Percentiles rank a stretch among this genome's conserved stretches.
Conservation (phyloP, 805 yeast genomes). For the Lachancea sp. region DNA sequence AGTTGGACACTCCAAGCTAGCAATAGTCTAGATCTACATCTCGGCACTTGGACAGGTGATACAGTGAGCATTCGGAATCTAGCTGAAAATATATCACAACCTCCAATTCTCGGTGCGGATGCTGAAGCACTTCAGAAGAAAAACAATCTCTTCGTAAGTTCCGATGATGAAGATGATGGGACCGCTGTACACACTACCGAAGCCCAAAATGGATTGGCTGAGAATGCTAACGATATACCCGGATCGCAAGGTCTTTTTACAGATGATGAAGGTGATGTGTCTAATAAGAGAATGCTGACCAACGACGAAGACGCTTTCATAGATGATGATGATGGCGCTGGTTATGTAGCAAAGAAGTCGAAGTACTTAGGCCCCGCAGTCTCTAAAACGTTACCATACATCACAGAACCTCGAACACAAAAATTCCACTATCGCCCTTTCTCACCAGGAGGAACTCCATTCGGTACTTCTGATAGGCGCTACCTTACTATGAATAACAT, state of each 20-base stretch:
- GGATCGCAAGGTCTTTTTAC: constrained; percentile 21
- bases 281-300: constrained; percentile 21
- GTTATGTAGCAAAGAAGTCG: constrained; percentile 30
- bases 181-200: neutral
- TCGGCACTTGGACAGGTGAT: constrained; percentile 39
- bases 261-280: constrained; percentile 24
- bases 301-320: constrained; percentile 48
- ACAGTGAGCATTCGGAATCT: constrained; percentile 29
- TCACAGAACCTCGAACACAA: constrained; percentile 44
- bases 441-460: constrained; percentile 87
- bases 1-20: constrained; percentile 32
- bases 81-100: constrained; percentile 13
- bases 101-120: neutral
- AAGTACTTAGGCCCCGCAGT: constrained; percentile 11
- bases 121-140: constrained; percentile 9
- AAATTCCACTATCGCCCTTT: constrained; percentile 48
- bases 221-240: constrained; percentile 12
- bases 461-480: constrained; percentile 56
- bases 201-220: constrained; percentile 24
- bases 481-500: constrained; percentile 72
- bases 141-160: constrained; percentile 29
- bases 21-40: constrained; percentile 23
- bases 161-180: constrained; percentile 28
- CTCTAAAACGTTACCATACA: constrained; percentile 55
- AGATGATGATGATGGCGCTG: constrained; percentile 59